These are phyloP conservation scores for Populus hybrid DNA, from an alignment of 441 rosid species.

Conservation along the genomic window DNA sequence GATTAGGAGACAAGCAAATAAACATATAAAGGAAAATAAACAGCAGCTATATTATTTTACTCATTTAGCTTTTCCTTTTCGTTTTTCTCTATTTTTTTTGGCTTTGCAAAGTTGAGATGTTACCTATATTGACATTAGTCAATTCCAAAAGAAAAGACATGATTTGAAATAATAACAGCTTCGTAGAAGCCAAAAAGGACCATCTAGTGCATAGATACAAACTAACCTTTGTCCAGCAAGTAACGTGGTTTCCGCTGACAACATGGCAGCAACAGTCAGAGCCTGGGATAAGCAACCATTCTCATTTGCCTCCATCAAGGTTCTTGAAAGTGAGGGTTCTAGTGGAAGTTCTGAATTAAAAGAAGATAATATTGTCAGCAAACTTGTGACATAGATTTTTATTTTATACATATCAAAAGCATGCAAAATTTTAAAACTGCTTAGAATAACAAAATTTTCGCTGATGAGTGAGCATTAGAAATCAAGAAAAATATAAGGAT, in stretches of 20 bases:
- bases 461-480: not conserved
- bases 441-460: not conserved
- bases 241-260: conserved; percentile 87
- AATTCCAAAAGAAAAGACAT: not conserved
- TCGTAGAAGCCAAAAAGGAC: not conserved
- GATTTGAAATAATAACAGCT: not conserved
- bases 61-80: not conserved
- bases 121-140: not conserved
- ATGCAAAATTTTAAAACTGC: not conserved
- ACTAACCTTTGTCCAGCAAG: conserved; percentile 73
- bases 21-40: not conserved
- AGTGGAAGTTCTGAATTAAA: conserved; percentile 78
- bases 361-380: conserved; percentile 19
- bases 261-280: conserved; percentile 87
- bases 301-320: conserved; percentile 85
- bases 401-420: not conserved
- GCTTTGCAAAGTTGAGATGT: not conserved
- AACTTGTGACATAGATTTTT: not conserved
- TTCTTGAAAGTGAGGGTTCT: conserved; percentile 96
- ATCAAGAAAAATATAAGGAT: not conserved
- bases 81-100: not conserved
- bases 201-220: conserved; percentile 2
- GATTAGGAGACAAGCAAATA: not conserved
- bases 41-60: not conserved
- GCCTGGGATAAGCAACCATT: conserved; percentile 87